Percentiles rank a stretch among this genome's conserved stretches.
These are phyloP conservation scores for Termitomyces eurrhizus DNA, from an alignment of 768 basidiomycete species.

Conservation along the genomic window DNA sequence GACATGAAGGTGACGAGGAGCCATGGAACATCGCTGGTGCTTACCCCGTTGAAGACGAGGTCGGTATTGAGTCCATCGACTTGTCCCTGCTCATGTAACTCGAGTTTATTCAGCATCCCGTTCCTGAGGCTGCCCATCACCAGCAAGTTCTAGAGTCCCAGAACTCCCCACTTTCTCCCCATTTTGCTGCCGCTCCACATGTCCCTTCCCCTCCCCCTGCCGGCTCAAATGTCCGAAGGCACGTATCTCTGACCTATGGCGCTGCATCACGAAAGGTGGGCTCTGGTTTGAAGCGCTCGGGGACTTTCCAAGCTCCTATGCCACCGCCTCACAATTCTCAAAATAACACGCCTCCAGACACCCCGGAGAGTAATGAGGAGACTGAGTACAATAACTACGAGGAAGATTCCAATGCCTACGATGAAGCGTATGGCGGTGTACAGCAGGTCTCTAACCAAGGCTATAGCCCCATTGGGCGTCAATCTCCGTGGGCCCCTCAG, in stretches of 20 bases:
- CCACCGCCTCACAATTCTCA: slow-evolving; percentile 30
- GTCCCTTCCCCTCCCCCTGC: slow-evolving; percentile 70
- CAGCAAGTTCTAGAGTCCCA: slow-evolving; percentile 46
- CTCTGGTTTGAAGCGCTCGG: slow-evolving; percentile 66
- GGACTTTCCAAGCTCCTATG: slow-evolving; percentile 62
- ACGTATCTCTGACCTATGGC: slow-evolving; percentile 76
- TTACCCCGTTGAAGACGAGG: slow-evolving; percentile 65
- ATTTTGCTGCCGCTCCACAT: slow-evolving; percentile 44
- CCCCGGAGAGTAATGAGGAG: slow-evolving; percentile 39
- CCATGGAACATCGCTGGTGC: slow-evolving; percentile 73
- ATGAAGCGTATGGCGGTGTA: slow-evolving; percentile 51
- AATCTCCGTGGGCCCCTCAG: slow-evolving; percentile 62
- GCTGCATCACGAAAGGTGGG: slow-evolving; percentile 50
- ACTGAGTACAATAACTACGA: slow-evolving; percentile 53
- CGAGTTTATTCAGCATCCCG: slow-evolving; percentile 20
- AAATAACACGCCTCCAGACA: slow-evolving; percentile 35
- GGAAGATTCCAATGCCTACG: slow-evolving; percentile 49
- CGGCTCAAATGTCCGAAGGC: slow-evolving; percentile 69
- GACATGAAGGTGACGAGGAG: slow-evolving; percentile 85
- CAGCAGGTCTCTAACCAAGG: slow-evolving; percentile 30
- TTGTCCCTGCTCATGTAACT: background rate
- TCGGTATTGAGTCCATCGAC: slow-evolving; percentile 23
- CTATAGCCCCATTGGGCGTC: slow-evolving; percentile 54
- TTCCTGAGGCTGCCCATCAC: slow-evolving; percentile 31
- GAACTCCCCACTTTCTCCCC: slow-evolving; percentile 63